Evolutionary conservation across 73 alveolate species (phyloP).

Genomic region (Tetrahymena elliotti): DNA sequence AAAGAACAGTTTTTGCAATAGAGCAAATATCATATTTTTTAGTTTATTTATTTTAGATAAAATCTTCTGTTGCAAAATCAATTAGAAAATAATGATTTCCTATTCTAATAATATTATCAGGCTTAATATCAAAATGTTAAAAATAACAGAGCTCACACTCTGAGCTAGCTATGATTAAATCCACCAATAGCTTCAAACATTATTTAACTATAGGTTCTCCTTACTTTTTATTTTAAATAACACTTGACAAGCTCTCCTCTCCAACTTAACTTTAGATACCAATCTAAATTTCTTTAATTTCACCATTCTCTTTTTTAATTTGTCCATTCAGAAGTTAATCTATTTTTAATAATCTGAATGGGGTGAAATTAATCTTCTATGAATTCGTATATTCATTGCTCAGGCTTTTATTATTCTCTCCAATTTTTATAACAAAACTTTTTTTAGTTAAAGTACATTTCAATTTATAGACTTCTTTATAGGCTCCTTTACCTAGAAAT

Average conservation of each 20-base stretch:
- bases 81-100: no score
- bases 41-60: no score
- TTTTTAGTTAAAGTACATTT: background rate
- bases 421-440: background rate
- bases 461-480: background rate
- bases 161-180: no score
- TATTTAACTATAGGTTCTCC: background rate
- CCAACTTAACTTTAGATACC: background rate
- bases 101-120: no score
- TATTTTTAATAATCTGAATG: background rate
- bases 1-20: background rate
- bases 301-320: no score
- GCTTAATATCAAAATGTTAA: background rate
- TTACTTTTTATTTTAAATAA: no score
- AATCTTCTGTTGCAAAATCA: background rate
- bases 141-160: background rate
- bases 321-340: background rate
- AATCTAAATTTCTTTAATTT: no score
- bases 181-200: background rate
- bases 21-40: background rate
- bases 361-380: background rate
- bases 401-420: background rate
- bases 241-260: background rate
- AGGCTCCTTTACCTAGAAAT: background rate
- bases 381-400: background rate